Base-by-base conservation (phyloP, 164 flowering plant genomes). In the Vitis cinerea region DNA sequence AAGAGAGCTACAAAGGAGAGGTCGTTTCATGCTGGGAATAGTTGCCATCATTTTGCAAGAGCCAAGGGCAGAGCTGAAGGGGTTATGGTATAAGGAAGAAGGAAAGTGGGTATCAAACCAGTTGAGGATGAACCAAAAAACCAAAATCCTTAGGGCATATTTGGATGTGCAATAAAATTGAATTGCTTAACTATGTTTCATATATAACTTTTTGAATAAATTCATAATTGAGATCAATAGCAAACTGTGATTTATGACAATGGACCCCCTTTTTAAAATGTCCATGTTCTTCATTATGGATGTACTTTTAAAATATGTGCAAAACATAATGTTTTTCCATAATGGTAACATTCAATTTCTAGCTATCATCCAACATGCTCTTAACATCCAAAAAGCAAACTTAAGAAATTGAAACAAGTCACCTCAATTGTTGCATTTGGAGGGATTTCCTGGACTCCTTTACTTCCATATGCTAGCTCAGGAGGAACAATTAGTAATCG, bases 361-460 rank as follows among this genome's bases (percentile, higher is more conserved):
- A 11, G 13, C 16, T 44, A 17, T 8, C 9, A 66, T 31, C 17
- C 2, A 19, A 30, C 10, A 15, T 37, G 2, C 30, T 15, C 10
- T n/a, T 37, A 14, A 3, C 9, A n/a, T 62, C 19, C 17, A 14
- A 4, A 14, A 62, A 47, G 6, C 65, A 62, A 17, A 48, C 14
- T 13, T 52, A 37, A 11, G 6, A 44, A 15, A 49, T 44, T 31
- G 17, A 11, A 27, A 54, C 29, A 54, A 1, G 13, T 66, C 81
- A 92, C 97, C 94, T 94, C 98, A 61, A 94, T 92, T 11, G 97
- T 92, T 60, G 99, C 99, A 80, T 94, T 92, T 53, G 99, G 97
- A 73, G 97, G 99, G 64, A 94, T 94, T 80, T 94, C 99, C 76
- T 94, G 99, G 67, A 92, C 91, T 54, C 99, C 99, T 79, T 92